Conservation (phyloP, 192 early-diverging fungal species). For the Obelidium mucronatum region DNA sequence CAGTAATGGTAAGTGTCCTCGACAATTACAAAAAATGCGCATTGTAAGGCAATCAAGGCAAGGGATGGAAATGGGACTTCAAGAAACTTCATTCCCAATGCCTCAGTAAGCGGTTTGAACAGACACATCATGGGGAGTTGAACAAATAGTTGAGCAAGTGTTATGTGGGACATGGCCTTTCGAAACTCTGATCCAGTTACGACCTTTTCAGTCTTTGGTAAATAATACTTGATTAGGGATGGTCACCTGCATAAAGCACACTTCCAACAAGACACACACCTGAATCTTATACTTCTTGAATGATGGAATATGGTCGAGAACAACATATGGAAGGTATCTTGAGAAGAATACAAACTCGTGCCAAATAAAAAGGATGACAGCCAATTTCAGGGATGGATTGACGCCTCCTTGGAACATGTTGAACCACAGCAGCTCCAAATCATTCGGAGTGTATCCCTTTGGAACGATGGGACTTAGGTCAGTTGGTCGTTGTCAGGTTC, state of each 20-base stretch:
- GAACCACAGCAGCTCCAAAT: conserved; percentile 40
- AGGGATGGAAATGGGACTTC: conserved; percentile 80
- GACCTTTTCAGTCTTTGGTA: background rate
- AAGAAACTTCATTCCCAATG: conserved; percentile 85
- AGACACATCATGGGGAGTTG: conserved; percentile 88
- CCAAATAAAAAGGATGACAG: conserved; percentile 79
- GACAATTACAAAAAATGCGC: conserved; percentile 78
- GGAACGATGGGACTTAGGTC: conserved; percentile 6
- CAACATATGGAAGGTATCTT: conserved; percentile 86
- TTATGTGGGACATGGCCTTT: conserved; percentile 75
- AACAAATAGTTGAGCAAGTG: conserved; percentile 79
- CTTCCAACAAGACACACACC: conserved; percentile 62
- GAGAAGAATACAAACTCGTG: conserved; percentile 94
- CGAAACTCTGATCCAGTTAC: conserved; percentile 67
- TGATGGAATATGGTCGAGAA: conserved; percentile 85
- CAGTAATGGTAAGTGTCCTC: conserved; percentile 96
- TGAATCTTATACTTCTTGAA: conserved; percentile 94
- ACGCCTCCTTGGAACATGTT: conserved; percentile 38
- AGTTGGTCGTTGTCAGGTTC: too few relatives aligned
- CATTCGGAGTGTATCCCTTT: conserved; percentile 24
- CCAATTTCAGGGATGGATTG: conserved; percentile 44
- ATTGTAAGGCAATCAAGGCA: conserved; percentile 16
- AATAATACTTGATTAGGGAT: background rate
- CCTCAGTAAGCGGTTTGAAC: conserved; percentile 84
- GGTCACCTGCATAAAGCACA: too few relatives aligned